These are phyloP conservation scores for Oldenlandia corymbosa DNA, from an alignment of 257 asterid genomes.

Conservation along the genomic window DNA sequence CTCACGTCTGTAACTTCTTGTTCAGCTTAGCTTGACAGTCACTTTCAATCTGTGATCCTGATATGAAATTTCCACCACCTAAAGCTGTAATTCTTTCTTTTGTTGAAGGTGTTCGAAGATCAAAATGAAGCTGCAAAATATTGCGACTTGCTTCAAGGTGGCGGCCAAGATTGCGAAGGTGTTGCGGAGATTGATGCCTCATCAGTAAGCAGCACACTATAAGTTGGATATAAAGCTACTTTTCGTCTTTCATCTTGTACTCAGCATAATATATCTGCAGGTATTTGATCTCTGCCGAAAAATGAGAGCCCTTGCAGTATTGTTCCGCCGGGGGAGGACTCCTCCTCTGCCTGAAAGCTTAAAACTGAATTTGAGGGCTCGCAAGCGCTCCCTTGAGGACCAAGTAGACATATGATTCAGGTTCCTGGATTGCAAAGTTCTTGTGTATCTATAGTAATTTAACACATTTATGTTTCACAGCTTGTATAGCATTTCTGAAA, in stretches of 20 bases:
- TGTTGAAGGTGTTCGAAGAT: conserved; percentile 76
- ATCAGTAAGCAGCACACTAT: conserved; percentile 50
- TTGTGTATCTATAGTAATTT: too few relatives aligned
- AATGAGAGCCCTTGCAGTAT: conserved; percentile 76
- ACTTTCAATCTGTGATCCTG: too few relatives aligned
- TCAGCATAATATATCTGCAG: conserved; percentile 29
- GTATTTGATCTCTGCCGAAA: conserved; percentile 83
- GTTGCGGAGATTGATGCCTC: conserved; percentile 95
- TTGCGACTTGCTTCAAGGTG: conserved; percentile 92
- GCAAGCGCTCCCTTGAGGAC: conserved; percentile 85
- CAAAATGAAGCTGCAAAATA: conserved; percentile 81
- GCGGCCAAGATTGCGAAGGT: conserved; percentile 86
- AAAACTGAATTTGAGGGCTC: conserved; percentile 70
- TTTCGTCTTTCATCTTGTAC: conserved; percentile 1
- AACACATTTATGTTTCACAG: too few relatives aligned
- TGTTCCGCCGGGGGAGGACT: conserved; percentile 75
- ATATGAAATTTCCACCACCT: too few relatives aligned
- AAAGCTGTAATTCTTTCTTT: too few relatives aligned
- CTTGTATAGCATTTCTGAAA: too few relatives aligned
- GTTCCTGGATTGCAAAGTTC: too few relatives aligned
- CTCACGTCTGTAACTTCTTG: background rate
- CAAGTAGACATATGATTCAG: conserved; percentile 37
- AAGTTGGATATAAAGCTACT: conserved; percentile 1
- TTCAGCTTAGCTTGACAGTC: background rate
- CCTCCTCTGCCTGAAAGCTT: conserved; percentile 84